Evolutionary conservation across 805 yeast species (phyloP).

Genomic region (Candida verbasci): DNA sequence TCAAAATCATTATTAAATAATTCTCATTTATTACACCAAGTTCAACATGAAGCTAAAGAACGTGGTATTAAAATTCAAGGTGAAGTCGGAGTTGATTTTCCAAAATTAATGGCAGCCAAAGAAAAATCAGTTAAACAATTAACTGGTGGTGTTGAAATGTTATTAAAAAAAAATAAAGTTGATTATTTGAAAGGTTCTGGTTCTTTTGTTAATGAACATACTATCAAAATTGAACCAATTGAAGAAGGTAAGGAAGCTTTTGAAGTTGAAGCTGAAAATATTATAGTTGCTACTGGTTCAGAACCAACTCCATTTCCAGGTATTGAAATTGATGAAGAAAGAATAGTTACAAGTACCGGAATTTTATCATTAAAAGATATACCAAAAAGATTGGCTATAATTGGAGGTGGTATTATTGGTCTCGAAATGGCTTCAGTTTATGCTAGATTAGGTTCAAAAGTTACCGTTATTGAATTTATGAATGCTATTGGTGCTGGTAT

Average conservation of each 20-base stretch:
- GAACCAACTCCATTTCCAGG: constrained; percentile 99
- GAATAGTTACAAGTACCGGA: constrained; percentile 96
- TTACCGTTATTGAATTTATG: constrained; percentile 89
- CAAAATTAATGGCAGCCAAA: constrained; percentile 83
- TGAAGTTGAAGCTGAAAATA: constrained; percentile 68
- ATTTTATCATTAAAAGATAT: constrained; percentile 78
- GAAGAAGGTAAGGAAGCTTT: constrained; percentile 80
- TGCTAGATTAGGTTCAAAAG: constrained; percentile 92
- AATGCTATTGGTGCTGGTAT: constrained; percentile 94
- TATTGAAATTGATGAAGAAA: constrained; percentile 90
- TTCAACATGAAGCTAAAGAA: constrained; percentile 73
- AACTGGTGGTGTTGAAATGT: constrained; percentile 91
- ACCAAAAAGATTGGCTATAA: constrained; percentile 87
- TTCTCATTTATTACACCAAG: constrained; percentile 87
- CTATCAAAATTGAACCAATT: constrained; percentile 74
- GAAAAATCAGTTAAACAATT: constrained; percentile 83
- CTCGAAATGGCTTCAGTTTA: constrained; percentile 99
- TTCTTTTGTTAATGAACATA: constrained; percentile 77
- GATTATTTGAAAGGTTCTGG: constrained; percentile 93
- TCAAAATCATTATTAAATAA: constrained; percentile 94
- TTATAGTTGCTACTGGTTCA: constrained; percentile 97
- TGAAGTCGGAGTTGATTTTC: constrained; percentile 72
- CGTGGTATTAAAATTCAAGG: constrained; percentile 87
- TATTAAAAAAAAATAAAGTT: constrained; percentile 93
- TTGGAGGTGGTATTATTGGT: constrained; percentile 99